Base-by-base conservation (phyloP, 129 eudicot genomes). In the Flaveria sonorensis region DNA sequence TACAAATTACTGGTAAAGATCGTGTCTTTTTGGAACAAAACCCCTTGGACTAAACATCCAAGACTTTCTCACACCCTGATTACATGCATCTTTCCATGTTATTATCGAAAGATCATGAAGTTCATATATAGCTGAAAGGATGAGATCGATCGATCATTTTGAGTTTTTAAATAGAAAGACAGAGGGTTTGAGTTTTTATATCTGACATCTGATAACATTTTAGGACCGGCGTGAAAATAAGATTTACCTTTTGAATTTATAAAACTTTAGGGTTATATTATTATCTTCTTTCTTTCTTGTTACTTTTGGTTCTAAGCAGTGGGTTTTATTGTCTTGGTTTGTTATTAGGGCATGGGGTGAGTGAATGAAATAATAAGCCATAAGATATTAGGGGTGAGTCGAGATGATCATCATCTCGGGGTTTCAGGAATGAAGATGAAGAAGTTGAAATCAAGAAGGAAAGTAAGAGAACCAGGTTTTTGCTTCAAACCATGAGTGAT, bases 401-500 rank as follows among this genome's bases (percentile, higher is more conserved):
- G 80, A 12, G 70, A 77, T 26, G 62, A 80, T 57, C 60, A 87
- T 72, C 77, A 72, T 52, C 68, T 88, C 3, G 96, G 91, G 79
- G 78, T 89, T 45, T 73, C 90, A 24, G 81, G 81, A 48, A 68
- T 88, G 30, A 79, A 85, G 79, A 87, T 83, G 87, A 89, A 80
- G 92, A 89, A 89, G 86, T 80, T 86, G 14, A 92, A 89, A 85
- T 81, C 86, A 68, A 92, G 97, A 71, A 89, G 92, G 60, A 92
- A 84, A 76, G 89, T 89, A n/a, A 89, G 97, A 82, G 97, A 92
- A 73, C 97, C 97, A 11, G 84, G 96, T 60, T 92, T 92, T 86
- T 85, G 96, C 85, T 92, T 92, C 96, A 92, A 82, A 92, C 97
- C 66, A 79, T 87, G 82, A 92, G 97, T 83, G 96, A 92, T 56